Percentiles rank a stretch among this genome's conserved stretches.
Evolutionary conservation across 2,329 filamentous ascomycete genomes (phyloP).

Genomic region (Thyridium curvatum): DNA sequence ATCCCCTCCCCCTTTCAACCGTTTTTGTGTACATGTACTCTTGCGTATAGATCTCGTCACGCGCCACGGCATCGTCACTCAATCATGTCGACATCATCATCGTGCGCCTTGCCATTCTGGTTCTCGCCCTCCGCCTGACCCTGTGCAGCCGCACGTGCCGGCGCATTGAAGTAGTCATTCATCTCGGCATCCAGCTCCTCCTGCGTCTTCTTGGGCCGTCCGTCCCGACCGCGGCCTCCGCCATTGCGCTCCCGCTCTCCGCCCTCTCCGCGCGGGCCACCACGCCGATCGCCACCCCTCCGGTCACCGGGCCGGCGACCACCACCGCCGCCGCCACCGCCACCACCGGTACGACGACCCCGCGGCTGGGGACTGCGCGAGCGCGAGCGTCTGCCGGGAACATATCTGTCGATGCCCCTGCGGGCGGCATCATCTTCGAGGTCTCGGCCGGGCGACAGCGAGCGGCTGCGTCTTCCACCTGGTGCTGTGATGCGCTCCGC

Average conservation of each 20-base stretch:
- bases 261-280: constrained; percentile 38
- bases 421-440: constrained; percentile 49
- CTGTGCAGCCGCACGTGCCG: constrained; percentile 17
- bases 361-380: constrained; percentile 53
- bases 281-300: constrained; percentile 29
- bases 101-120: constrained; percentile 28
- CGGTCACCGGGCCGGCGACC: constrained; percentile 40
- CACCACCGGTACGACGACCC: constrained; percentile 19
- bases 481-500: constrained; percentile 55
- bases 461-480: constrained; percentile 53
- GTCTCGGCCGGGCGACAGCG: constrained; percentile 41
- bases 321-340: constrained; percentile 32
- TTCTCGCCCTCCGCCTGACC: constrained; percentile 15
- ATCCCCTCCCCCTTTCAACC: too few relatives aligned
- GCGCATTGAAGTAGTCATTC: constrained; percentile 76
- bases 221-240: constrained; percentile 39
- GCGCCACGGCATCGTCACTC: constrained; percentile 12
- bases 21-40: too few relatives aligned
- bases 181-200: constrained; percentile 95
- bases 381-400: constrained; percentile 53
- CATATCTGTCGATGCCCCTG: constrained; percentile 71
- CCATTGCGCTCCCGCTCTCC: constrained; percentile 20
- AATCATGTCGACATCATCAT: constrained; percentile 21
- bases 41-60: too few relatives aligned
- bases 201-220: constrained; percentile 74